Base-by-base conservation (phyloP, 192 early-diverging fungal genomes). In the Gonapodya sp. region DNA sequence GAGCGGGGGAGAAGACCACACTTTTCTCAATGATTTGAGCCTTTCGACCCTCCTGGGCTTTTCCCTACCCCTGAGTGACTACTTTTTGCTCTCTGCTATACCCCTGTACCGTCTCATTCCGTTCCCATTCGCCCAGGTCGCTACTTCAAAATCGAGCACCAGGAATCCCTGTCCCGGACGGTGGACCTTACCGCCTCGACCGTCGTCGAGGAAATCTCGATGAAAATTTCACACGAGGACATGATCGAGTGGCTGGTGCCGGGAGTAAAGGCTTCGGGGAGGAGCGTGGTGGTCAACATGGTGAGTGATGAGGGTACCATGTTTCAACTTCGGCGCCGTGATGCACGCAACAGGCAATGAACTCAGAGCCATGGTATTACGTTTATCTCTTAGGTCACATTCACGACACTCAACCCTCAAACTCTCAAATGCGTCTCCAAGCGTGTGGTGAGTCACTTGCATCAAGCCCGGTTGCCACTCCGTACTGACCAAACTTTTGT, bases 211-310 rank as follows among this genome's bases (percentile, higher is more conserved):
- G 46, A 64, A 64, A 24, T 64, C 24, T 64, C 46, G 24, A 64
- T 64, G 46, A 64, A 64, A 64, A 8, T 64, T 64, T 8, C 46
- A 24, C 46, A 64, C 24, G 46, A 64, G 8, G 46, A 64, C 24
- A 24, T 24, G 8, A 64, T 64, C 46, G 46, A 64, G 24, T 64
- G 46, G 46, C 46, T 64, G 8, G 46, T 24, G 24, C 46, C 46
- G 46, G 46, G 46, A 8, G 46, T 64, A 8, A 64, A 64, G 46
- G 46, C 46, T 64, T 64, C 46, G 8, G 46, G 46, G 46, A 64
- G 46, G 46, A 64, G 46, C 24, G 46, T 64, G 46, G 46, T 64
- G 46, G 46, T 64, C 46, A 64, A 64, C 46, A 64, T 64, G 46
- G 46, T 64, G 46, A 24, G 46, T 64, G 46, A 8, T 64, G 8